Base-by-base conservation (phyloP, 2,329 filamentous ascomycete genomes). In the Colletotrichum agaves region DNA sequence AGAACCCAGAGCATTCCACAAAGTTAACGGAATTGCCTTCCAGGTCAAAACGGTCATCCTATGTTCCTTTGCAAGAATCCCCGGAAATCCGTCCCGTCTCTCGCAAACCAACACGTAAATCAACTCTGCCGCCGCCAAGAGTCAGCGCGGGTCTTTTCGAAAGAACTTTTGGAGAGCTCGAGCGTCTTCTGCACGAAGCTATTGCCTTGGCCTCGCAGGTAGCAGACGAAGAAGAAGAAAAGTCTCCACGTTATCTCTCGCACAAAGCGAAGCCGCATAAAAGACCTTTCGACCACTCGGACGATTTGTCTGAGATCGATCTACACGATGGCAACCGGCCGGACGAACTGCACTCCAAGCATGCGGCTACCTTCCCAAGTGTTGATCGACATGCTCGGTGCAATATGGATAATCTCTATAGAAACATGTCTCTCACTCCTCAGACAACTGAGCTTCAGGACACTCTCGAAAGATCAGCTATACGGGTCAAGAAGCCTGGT, bases 171-270 rank as follows among this genome's bases (percentile, higher is more conserved):
- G 75, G 74, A 39, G 80, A 85, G 64, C 74, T 86, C 27, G 83
- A 86, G 66, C 75, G 79, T 23, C 78, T 86, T 17, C 72, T 86
- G 5, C 79, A 76, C 35, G 83, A 86, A 72, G 82, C 83, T 11
- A 71, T 85, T 8, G 73, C 77, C 2, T 73, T 85, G 46, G 83
- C 82, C 11, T 77, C 79, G 17, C 77, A 82, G 57, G 79, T 77
- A 11, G 75, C 79, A 4, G 77, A 79, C 35, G 73, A 69, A 11
- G 75, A 78, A 15, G 74, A 77, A 39, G 63, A 58, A 31, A 46
- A 31, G 10, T 10, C 33, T 19, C 60, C 53, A 5, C 35, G 19
- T 15, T 8, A 27, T 21, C 31, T 31, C 41, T 35, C 33, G 4
- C 33, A 60, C 7, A 47, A 44, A 15, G 4, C 15, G 8, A 4